Percentiles rank a stretch among this genome's conserved stretches.
These are phyloP conservation scores for Centrapalus pauciflorus DNA, from an alignment of 129 eudicot genomes.

Conservation along the genomic window DNA sequence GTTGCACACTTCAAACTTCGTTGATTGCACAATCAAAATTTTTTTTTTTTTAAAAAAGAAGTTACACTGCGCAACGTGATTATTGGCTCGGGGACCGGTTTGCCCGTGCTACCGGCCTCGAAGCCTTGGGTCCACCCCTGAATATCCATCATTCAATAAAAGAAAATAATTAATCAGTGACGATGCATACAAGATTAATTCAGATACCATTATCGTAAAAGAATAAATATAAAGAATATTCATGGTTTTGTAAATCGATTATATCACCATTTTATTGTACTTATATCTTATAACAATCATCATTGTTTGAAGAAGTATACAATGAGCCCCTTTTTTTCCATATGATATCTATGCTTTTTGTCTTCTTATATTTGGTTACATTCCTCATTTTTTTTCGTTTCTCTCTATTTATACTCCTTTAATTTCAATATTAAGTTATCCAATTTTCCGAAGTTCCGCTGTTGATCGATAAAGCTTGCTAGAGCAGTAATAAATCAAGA, in stretches of 20 bases:
- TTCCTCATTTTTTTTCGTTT: neutral
- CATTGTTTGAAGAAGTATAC: constrained; percentile 21
- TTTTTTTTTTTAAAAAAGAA: too few relatives aligned
- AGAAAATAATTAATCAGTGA: too few relatives aligned
- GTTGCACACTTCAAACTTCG: too few relatives aligned
- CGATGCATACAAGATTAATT: too few relatives aligned
- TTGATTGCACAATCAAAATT: too few relatives aligned
- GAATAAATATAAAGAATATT: too few relatives aligned
- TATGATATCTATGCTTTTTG: neutral
- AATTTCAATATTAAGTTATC: neutral
- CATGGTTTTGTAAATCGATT: neutral
- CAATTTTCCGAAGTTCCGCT: neutral
- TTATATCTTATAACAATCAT: neutral
- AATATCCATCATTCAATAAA: too few relatives aligned
- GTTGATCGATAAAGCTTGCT: neutral
- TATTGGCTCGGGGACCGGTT: too few relatives aligned
- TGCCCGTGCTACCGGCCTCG: too few relatives aligned
- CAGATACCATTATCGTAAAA: too few relatives aligned
- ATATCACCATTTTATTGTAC: neutral
- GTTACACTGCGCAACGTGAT: too few relatives aligned
- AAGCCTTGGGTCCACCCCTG: too few relatives aligned
- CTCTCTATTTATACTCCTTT: constrained; percentile 17
- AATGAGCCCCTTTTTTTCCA: constrained; percentile 1
- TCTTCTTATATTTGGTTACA: constrained; percentile 3
- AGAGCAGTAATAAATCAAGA: neutral